Evolutionary conservation across 148 eudicot genomes (phyloP).

Genomic region (Rhododendron molle): DNA sequence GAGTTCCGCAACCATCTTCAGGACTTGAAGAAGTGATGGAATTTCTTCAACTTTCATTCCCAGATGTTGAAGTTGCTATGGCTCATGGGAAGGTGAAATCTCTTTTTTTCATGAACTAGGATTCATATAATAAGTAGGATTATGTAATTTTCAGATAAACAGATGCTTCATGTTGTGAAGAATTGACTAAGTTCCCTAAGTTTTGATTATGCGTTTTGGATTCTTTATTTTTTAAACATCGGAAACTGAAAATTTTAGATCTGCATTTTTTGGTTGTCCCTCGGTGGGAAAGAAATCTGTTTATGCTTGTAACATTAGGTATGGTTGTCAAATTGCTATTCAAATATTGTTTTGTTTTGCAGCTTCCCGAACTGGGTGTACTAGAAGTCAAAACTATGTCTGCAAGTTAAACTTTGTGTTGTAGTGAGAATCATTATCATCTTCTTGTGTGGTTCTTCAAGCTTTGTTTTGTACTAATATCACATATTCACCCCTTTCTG

Average conservation of each 20-base stretch:
- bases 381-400: background rate
- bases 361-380: background rate
- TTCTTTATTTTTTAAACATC: background rate
- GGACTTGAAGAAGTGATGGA: constrained; percentile 87
- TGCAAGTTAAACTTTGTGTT: background rate
- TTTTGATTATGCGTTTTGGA: background rate
- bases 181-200: background rate
- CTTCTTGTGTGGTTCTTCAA: background rate
- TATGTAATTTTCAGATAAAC: background rate
- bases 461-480: background rate
- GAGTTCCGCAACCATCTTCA: constrained; percentile 23
- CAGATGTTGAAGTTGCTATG: constrained; percentile 75
- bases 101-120: background rate
- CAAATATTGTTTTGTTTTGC: background rate
- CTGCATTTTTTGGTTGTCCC: background rate
- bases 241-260: background rate
- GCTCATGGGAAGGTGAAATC: constrained; percentile 89
- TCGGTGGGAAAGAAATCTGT: background rate
- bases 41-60: constrained; percentile 62
- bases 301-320: background rate
- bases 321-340: background rate
- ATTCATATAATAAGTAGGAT: background rate
- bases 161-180: background rate
- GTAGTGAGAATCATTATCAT: background rate
- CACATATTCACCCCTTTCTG: background rate